Evolutionary conservation across 1,284 basidiomycete species (phyloP).

Genomic region (Austroboletus novae-zelandiae): DNA sequence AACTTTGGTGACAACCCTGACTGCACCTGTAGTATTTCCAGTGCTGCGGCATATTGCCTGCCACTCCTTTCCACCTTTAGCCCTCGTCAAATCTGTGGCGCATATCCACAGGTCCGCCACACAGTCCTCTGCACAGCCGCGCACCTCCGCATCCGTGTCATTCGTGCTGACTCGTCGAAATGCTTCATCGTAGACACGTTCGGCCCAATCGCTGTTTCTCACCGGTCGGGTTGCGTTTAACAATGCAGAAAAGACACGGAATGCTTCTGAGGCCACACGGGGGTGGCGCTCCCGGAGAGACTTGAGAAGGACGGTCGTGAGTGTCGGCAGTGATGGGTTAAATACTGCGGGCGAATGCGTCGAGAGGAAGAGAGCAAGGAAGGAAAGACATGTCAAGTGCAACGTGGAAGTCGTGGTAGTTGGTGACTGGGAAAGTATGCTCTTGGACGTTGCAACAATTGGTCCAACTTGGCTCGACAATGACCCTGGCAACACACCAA

Average conservation of each 20-base stretch:
- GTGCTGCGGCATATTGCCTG: slow-evolving; percentile 77
- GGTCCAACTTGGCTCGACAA: slow-evolving; percentile 69
- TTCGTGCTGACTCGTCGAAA: slow-evolving; percentile 69
- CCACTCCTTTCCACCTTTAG: slow-evolving; percentile 71
- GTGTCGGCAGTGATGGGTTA: slow-evolving; percentile 53
- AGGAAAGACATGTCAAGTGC: slow-evolving; percentile 79
- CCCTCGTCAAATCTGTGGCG: slow-evolving; percentile 69
- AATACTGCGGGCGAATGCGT: slow-evolving; percentile 75
- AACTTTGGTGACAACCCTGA: slow-evolving; percentile 71
- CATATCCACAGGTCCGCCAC: slow-evolving; percentile 86
- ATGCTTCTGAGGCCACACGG: slow-evolving; percentile 77
- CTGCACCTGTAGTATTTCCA: slow-evolving; percentile 69
- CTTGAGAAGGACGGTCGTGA: slow-evolving; percentile 74
- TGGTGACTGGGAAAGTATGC: slow-evolving; percentile 60
- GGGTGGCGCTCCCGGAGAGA: slow-evolving; percentile 74
- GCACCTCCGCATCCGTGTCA: slow-evolving; percentile 91
- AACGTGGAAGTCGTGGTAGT: slow-evolving; percentile 70
- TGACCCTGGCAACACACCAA: slow-evolving; percentile 81
- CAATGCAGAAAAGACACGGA: slow-evolving; percentile 74
- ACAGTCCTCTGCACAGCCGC: slow-evolving; percentile 77
- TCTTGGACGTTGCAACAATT: slow-evolving; percentile 61
- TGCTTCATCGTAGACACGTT: slow-evolving; percentile 74
- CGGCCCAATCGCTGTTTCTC: slow-evolving; percentile 58
- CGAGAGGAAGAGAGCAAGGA: slow-evolving; percentile 82
- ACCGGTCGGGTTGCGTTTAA: slow-evolving; percentile 63